Percentiles rank a stretch among this genome's conserved stretches.
These are phyloP conservation scores for Cladosporium halotolerans DNA, from an alignment of 2,329 filamentous ascomycete species.

Conservation along the genomic window DNA sequence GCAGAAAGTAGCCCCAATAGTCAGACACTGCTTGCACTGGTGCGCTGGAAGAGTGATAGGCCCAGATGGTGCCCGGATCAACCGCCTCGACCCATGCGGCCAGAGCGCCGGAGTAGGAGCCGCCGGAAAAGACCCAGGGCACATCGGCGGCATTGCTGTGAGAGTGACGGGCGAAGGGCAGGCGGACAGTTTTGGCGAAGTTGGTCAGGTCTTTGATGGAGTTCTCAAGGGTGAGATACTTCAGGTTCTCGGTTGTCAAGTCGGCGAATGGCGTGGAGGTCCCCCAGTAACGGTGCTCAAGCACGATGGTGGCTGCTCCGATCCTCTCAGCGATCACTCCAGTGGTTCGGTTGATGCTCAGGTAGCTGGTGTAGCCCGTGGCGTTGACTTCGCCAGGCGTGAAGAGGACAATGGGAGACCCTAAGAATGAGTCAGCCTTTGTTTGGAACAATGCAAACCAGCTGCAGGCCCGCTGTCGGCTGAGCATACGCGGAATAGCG, in stretches of 20 bases:
- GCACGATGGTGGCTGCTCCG: slow-evolving; percentile 47
- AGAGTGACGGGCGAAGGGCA: slow-evolving; percentile 48
- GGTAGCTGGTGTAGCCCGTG: slow-evolving; percentile 42
- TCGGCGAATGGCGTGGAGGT: slow-evolving; percentile 47
- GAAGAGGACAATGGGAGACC: slow-evolving; percentile 43
- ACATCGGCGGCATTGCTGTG: slow-evolving; percentile 46
- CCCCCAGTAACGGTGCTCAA: slow-evolving; percentile 57
- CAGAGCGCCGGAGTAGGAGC: slow-evolving; percentile 52
- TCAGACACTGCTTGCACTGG: slow-evolving; percentile 51
- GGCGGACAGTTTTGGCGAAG: slow-evolving; percentile 48
- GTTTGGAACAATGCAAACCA: too few relatives aligned
- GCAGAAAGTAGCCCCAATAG: slow-evolving; percentile 54
- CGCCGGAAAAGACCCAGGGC: slow-evolving; percentile 53
- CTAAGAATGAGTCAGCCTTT: not conserved
- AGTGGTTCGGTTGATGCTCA: slow-evolving; percentile 45
- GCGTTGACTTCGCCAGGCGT: slow-evolving; percentile 47
- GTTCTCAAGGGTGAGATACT: slow-evolving; percentile 50
- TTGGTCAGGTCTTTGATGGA: slow-evolving; percentile 48
- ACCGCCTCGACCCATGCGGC: slow-evolving; percentile 50
- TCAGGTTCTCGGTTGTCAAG: slow-evolving; percentile 48
- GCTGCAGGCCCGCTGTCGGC: too few relatives aligned
- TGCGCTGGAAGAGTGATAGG: slow-evolving; percentile 52
- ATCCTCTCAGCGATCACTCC: slow-evolving; percentile 49
- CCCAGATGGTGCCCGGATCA: slow-evolving; percentile 53
- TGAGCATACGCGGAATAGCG: too few relatives aligned